Percentiles rank a stretch among this genome's conserved stretches.
Evolutionary conservation across 345 rosid genomes (phyloP).

Genomic region (Noccaea caerulescens): DNA sequence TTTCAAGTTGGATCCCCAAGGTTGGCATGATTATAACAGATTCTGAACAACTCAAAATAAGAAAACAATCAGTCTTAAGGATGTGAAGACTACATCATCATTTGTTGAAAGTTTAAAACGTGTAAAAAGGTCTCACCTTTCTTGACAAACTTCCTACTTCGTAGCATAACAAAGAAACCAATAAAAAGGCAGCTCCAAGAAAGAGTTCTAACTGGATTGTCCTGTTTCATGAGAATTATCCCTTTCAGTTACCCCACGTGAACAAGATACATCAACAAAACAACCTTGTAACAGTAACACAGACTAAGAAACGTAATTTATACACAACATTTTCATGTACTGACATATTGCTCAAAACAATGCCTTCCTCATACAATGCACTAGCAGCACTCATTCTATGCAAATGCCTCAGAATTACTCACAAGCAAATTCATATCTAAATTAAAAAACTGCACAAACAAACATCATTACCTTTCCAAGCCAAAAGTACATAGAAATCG

Average conservation of each 20-base stretch:
- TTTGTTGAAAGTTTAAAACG: slow-evolving; percentile 12
- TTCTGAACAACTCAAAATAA: slow-evolving; percentile 56
- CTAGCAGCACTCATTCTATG: background rate
- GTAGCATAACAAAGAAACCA: slow-evolving; percentile 52
- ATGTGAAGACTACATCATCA: background rate
- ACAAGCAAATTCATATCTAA: background rate
- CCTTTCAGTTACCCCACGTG: slow-evolving; percentile 23
- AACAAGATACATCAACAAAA: slow-evolving; percentile 18
- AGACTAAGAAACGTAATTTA: background rate
- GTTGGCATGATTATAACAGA: slow-evolving; percentile 76
- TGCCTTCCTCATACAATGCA: background rate
- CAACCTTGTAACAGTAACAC: slow-evolving; percentile 8
- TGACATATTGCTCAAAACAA: slow-evolving; percentile 12
- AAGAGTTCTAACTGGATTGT: slow-evolving; percentile 44
- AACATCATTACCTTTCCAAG: slow-evolving; percentile 54
- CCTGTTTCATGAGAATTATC: slow-evolving; percentile 49
- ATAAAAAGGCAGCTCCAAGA: slow-evolving; percentile 57
- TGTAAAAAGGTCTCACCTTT: slow-evolving; percentile 58
- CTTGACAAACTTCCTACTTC: slow-evolving; percentile 54
- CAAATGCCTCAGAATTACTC: slow-evolving; percentile 14
- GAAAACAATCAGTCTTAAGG: background rate
- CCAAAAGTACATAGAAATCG: slow-evolving; percentile 45
- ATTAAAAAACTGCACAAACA: background rate
- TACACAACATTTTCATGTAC: background rate
- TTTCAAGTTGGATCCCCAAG: slow-evolving; percentile 85